These are phyloP conservation scores for Podaxis sp. DNA, from an alignment of 768 basidiomycete species.

Conservation along the genomic window DNA sequence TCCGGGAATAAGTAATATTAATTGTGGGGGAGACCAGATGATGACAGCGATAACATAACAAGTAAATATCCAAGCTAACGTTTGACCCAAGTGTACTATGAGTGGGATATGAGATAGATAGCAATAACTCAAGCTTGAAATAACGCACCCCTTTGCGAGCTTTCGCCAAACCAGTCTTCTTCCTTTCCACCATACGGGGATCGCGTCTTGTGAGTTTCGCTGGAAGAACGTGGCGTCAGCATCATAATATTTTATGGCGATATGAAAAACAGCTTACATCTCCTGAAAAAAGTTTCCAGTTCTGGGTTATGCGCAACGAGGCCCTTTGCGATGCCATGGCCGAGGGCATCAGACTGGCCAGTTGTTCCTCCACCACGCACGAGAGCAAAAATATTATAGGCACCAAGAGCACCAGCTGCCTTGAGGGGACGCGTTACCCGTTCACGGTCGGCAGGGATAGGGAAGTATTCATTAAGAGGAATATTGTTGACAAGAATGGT, in stretches of 20 bases:
- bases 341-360: conserved; percentile 87
- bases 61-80: conserved; percentile 43
- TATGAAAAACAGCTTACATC: conserved; percentile 46
- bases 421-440: conserved; percentile 79
- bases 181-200: conserved; percentile 97
- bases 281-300: conserved; percentile 58
- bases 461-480: conserved; percentile 78
- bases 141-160: conserved; percentile 83
- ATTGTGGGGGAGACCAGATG: neutral
- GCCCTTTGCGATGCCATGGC: conserved; percentile 72
- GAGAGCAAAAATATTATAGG: conserved; percentile 74
- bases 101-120: conserved; percentile 7
- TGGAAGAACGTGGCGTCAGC: conserved; percentile 24
- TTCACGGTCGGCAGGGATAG: conserved; percentile 71
- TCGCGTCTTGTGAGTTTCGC: conserved; percentile 87
- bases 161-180: conserved; percentile 92
- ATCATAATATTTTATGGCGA: conserved; percentile 1
- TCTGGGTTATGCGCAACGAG: conserved; percentile 68
- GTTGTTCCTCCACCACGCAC: conserved; percentile 86
- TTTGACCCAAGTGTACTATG: conserved; percentile 94
- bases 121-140: neutral
- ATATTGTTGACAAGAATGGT: conserved; percentile 83
- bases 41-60: conserved; percentile 9
- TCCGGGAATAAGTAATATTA: conserved; percentile 15
- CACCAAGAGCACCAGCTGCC: conserved; percentile 77